Evolutionary conservation across 768 basidiomycete species (phyloP), one percentile per base, ranked within the genome.

Genomic region (Dendrothele bispora): DNA sequence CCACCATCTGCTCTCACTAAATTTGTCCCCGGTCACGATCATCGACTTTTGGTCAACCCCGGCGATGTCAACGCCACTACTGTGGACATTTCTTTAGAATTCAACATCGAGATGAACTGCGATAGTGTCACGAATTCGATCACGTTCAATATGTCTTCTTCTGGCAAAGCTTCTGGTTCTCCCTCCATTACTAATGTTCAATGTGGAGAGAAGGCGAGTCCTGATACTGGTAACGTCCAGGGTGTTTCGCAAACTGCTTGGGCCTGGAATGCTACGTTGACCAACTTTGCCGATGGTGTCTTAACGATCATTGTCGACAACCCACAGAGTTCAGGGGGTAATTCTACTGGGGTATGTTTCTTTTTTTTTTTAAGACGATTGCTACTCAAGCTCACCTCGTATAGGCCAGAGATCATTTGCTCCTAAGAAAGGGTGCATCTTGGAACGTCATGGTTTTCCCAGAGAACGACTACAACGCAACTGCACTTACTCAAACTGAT

Each of bases 401-500:
- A 39, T 60, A 87, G 82, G 67, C 75, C n/a, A 67, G 73, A 29
- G 93, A 95, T 63, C 87, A 85, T 59, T 70, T 95, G 25, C 64
- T 95, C 28, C 54, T 95, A 48, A 82, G 94, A 56, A 94, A 94
- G 65, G 94, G 94, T 32, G 57, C 74, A 12, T 50, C 77, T 2
- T 64, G 79, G 57, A 95, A 97, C 59, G 77, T 86, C 17, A 84
- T 97, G 73, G 83, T 97, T n/a, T 94, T 88, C 76, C 89, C 91
- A 0, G 73, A 78, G 18, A 78, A 82, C 32, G 91, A 95, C 60
- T 95, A 92, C 62, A 84, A 87, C 62, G 72, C 65, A 17, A 65
- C 64, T 41, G 68, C 83, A 0, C 81, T 89, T 61, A 71, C 73
- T 15, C 70, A 75, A 43, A 73, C 80, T 8, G 69, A 80, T 49